Evolutionary conservation across 2,329 filamentous ascomycete genomes (phyloP), one percentile per base, ranked within the genome.

Genomic region (Plenodomus lindquistii): DNA sequence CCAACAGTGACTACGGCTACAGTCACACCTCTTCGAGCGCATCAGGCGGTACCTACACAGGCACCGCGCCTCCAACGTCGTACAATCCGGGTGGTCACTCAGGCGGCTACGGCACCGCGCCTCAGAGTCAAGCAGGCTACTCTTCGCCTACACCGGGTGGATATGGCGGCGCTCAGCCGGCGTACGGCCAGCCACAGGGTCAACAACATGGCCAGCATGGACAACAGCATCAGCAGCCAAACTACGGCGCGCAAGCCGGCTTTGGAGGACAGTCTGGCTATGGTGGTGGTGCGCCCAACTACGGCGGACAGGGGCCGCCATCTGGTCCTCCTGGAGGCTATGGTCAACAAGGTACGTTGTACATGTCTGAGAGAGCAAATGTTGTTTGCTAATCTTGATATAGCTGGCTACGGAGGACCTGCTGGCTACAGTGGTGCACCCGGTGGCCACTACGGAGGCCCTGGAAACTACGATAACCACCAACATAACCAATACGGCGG

Each of bases 61-160:
- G 85, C 46, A 77, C 81, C 47, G 83, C 85, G 34, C 86, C 86
- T 11, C 81, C 83, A n/a, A 70, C 79, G 13, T 79, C 82, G 6
- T 86, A 86, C 66, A 81, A 85, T 59, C 72, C 77, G 17, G 56
- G 57, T 8, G 61, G 60, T 11, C 61, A 63, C 38, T 57, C 62
- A 41, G 48, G 52, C n/a, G 46, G 57, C 1, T 55, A 64, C 44
- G 51, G 46, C 48, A 56, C 62, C 43, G 50, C 54, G 11, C 52
- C 62, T 18, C 62, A 59, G 15, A 51, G 62, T 27, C 56, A 63
- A 19, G 47, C 57, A 15, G 50, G 48, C 35, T 57, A 62, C 40
- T 53, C 54, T 16, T 57, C 60, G 18, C 55, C 59, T 11, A 40
- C 54, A 15, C 54, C 59, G 9, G 59, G 54, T 22, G 60, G 61